phyloP scores from a whole-genome alignment of 1,284 basidiomycete genomes.

The Erythrobasidium hasegawianum region DNA sequence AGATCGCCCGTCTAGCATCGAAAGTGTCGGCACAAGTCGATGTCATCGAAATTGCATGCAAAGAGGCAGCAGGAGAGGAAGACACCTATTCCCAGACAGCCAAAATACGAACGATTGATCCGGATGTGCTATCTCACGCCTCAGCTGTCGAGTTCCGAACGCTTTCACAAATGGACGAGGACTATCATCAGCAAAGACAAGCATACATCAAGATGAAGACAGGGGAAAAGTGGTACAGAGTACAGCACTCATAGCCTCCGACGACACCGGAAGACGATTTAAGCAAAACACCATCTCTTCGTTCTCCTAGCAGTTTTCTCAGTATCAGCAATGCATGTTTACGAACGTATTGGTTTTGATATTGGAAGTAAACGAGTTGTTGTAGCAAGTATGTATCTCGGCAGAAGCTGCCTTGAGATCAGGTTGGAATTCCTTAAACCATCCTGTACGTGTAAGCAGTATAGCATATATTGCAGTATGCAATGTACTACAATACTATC shows the following conservation, averaged over 20 bases:
- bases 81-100: constrained; percentile 9
- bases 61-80: not conserved
- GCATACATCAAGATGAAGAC: constrained; percentile 23
- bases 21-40: constrained; percentile 9
- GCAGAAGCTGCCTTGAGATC: no score
- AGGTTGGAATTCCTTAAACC: no score
- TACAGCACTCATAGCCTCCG: no score
- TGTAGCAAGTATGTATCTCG: no score
- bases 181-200: constrained; percentile 6
- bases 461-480: no score
- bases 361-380: not conserved
- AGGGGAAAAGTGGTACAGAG: constrained; percentile 1
- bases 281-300: not conserved
- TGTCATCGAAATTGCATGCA: constrained; percentile 12
- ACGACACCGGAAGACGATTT: no score
- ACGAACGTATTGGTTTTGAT: no score
- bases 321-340: no score
- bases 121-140: constrained; percentile 34
- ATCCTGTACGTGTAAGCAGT: no score
- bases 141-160: not conserved
- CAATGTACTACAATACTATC: no score
- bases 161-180: constrained; percentile 24
- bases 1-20: constrained; percentile 11
- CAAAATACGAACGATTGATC: constrained; percentile 35
- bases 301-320: not conserved